These are phyloP conservation scores for Magnolia kwangsiensis DNA, from an alignment of 164 flowering plant species.

Conservation along the genomic window DNA sequence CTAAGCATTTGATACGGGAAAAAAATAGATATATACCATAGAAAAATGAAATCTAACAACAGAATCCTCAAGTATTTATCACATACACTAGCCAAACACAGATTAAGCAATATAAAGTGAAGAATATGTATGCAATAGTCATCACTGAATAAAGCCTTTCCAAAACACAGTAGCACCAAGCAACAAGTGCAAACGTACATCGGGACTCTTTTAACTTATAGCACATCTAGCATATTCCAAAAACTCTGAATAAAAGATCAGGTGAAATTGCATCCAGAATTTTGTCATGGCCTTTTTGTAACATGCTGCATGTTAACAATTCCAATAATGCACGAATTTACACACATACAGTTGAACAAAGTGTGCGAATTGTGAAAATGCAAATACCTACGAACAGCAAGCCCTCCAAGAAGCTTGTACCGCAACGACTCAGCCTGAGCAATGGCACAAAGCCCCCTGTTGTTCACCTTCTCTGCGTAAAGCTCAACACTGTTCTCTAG, in stretches of 20 bases:
- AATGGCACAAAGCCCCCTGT: constrained; percentile 70
- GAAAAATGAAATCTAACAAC: neutral
- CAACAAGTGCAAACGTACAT: neutral
- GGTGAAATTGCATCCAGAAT: too few species aligned
- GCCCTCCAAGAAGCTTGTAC: constrained; percentile 79
- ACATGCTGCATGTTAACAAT: too few species aligned
- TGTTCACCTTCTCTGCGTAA: constrained; percentile 66
- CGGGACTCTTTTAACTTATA: neutral
- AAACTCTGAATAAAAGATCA: too few species aligned
- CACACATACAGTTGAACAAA: too few species aligned
- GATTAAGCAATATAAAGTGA: neutral
- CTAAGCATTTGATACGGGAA: too few species aligned
- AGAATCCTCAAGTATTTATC: neutral
- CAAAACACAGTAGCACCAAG: neutral
- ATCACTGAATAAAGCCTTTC: neutral
- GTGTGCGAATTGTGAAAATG: neutral
- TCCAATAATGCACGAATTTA: too few species aligned
- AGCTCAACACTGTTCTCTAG: constrained; percentile 70
- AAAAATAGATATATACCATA: neutral
- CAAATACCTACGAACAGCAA: constrained; percentile 62
- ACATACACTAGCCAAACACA: neutral
- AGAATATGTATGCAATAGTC: neutral
- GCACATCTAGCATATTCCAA: neutral
- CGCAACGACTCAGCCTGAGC: constrained; percentile 78
- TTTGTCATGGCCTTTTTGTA: too few species aligned